A percentile compares a stretch with the other conserved stretches of the same genome.
These are phyloP conservation scores for Apiospora marii DNA, from an alignment of 2,329 filamentous ascomycete genomes.

Conservation along the genomic window DNA sequence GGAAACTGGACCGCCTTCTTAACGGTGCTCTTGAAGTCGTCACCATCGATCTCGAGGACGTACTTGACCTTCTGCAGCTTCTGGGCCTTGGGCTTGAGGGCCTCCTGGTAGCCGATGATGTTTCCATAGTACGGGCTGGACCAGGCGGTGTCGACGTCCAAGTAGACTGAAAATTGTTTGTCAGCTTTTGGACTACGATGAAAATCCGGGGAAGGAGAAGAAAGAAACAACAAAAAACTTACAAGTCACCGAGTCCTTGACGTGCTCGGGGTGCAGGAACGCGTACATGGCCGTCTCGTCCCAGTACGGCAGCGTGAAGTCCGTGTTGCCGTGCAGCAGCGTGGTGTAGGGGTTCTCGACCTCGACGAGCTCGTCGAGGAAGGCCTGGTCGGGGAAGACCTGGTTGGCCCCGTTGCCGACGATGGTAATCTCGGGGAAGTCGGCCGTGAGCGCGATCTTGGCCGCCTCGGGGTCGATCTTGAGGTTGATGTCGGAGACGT, in stretches of 20 bases:
- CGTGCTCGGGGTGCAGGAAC: conserved; percentile 30
- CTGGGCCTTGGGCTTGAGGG: conserved; percentile 29
- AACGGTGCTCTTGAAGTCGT: conserved; percentile 47
- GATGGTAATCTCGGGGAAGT: conserved; percentile 51
- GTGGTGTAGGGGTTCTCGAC: conserved; percentile 34
- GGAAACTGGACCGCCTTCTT: conserved; percentile 44
- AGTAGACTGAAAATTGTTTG: conserved; percentile 27
- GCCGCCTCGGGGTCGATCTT: conserved; percentile 59
- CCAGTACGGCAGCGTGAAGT: conserved; percentile 35
- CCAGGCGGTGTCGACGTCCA: conserved; percentile 33
- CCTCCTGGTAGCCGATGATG: conserved; percentile 31
- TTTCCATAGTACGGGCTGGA: conserved; percentile 33
- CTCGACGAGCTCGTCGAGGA: conserved; percentile 32
- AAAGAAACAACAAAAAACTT: conserved; percentile 8
- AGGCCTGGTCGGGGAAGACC: conserved; percentile 26
- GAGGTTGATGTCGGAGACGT: conserved; percentile 51
- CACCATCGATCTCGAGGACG: conserved; percentile 30
- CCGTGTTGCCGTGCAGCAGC: conserved; percentile 28
- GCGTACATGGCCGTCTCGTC: conserved; percentile 36
- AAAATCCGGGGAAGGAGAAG: neutral
- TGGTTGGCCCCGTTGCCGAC: conserved; percentile 31
- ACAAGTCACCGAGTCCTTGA: conserved; percentile 36
- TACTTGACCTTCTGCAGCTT: conserved; percentile 32
- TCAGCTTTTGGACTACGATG: neutral
- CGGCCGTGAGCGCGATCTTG: conserved; percentile 56